Evolutionary conservation across 2,329 filamentous ascomycete genomes (phyloP).

Genomic region (Phyllosticta citribraziliensis): DNA sequence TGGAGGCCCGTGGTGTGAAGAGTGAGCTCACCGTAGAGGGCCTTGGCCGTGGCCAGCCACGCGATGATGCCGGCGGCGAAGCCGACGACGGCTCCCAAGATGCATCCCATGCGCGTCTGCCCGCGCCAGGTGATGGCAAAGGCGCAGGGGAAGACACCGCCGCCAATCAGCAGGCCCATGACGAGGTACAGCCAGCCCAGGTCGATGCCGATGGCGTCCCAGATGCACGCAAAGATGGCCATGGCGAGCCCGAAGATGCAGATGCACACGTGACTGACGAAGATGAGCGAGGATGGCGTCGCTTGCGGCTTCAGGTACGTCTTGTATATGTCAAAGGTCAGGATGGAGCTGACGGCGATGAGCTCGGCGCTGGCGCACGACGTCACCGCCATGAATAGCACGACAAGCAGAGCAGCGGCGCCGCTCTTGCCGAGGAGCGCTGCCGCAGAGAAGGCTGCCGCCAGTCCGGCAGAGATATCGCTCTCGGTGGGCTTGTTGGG

Average conservation of each 20-base stretch:
- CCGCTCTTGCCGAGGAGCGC: conserved; percentile 31
- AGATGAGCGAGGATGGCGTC: conserved; percentile 40
- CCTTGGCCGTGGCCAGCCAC: conserved; percentile 42
- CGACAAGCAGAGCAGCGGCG: conserved; percentile 21
- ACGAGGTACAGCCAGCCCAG: conserved; percentile 47
- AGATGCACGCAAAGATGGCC: conserved; percentile 41
- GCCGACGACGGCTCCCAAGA: conserved; percentile 41
- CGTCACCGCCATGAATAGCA: conserved; percentile 34
- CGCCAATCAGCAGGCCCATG: conserved; percentile 44
- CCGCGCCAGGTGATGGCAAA: conserved; percentile 45
- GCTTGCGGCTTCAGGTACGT: conserved; percentile 40
- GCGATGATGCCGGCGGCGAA: conserved; percentile 42
- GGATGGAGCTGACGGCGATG: conserved; percentile 45
- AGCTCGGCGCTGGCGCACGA: conserved; percentile 44
- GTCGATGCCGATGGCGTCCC: conserved; percentile 42
- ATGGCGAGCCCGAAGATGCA: conserved; percentile 44
- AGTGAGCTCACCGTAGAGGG: conserved; percentile 39
- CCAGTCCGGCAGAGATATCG: conserved; percentile 28
- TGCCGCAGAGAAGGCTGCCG: conserved; percentile 30
- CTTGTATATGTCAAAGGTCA: conserved; percentile 46
- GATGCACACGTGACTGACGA: conserved; percentile 43
- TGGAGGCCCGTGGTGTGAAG: conserved; percentile 40
- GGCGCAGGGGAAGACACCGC: conserved; percentile 44
- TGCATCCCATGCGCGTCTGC: conserved; percentile 41
- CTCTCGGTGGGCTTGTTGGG: conserved; percentile 25